phyloP scores from a whole-genome alignment of 768 basidiomycete genomes.

The Grammothele lineata region DNA sequence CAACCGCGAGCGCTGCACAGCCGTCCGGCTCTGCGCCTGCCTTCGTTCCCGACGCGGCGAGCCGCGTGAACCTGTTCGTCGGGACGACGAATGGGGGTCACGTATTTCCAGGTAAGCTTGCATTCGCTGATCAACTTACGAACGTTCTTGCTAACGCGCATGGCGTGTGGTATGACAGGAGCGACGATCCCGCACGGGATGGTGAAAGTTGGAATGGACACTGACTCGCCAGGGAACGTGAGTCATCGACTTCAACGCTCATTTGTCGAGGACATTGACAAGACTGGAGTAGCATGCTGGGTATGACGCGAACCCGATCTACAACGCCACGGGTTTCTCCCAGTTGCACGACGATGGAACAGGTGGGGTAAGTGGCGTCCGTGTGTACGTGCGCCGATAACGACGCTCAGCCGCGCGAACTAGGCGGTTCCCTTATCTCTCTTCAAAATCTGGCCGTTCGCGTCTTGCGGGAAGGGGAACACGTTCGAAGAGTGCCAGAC shows the following conservation, averaged over 20 bases:
- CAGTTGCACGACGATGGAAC: slow-evolving; percentile 62
- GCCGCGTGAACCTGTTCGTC: slow-evolving; percentile 53
- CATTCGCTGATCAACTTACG: not conserved
- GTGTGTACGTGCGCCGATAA: too few species aligned
- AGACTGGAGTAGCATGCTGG: slow-evolving; percentile 31
- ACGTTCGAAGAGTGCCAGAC: slow-evolving; percentile 50
- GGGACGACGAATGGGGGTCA: slow-evolving; percentile 64
- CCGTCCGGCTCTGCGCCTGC: not conserved
- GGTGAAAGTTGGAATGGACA: slow-evolving; percentile 66
- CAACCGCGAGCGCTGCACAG: not conserved
- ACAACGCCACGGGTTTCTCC: slow-evolving; percentile 52
- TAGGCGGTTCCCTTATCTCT: slow-evolving; percentile 46
- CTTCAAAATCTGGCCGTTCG: slow-evolving; percentile 58
- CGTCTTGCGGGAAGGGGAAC: slow-evolving; percentile 34
- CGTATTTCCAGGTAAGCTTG: slow-evolving; percentile 51
- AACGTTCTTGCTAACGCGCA: too few species aligned
- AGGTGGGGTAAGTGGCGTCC: slow-evolving; percentile 42
- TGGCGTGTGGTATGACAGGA: not conserved
- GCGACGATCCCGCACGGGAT: slow-evolving; percentile 45
- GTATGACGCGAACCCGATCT: slow-evolving; percentile 32
- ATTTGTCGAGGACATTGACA: too few species aligned
- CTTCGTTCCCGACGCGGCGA: slow-evolving; percentile 20
- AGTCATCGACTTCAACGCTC: not conserved
- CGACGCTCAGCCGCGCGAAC: too few species aligned
- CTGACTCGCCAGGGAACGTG: slow-evolving; percentile 38